Evolutionary conservation across 805 yeast species (phyloP).

Genomic region (Metschnikowia lachancei): DNA sequence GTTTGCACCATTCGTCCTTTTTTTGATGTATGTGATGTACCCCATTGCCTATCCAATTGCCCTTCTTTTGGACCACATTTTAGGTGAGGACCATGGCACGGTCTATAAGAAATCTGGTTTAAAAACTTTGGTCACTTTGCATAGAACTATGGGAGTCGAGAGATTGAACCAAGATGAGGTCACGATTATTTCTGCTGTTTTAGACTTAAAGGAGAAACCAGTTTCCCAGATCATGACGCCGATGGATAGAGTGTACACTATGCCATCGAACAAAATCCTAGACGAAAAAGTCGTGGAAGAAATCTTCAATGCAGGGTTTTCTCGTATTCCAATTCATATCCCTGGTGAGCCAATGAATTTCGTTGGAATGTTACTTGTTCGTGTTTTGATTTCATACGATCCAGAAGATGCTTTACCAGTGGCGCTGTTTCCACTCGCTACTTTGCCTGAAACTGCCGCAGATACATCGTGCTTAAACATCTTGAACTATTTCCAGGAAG

Average conservation of each 20-base stretch:
- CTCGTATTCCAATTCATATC: constrained; percentile 88
- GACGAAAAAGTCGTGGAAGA: constrained; percentile 85
- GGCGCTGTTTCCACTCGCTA: constrained; percentile 90
- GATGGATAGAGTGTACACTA: constrained; percentile 80
- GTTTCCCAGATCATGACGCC: constrained; percentile 93
- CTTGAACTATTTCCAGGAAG: constrained; percentile 94
- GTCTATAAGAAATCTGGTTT: constrained; percentile 89
- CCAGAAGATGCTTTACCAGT: constrained; percentile 95
- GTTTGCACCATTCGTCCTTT: constrained; percentile 82
- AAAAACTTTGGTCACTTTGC: constrained; percentile 89
- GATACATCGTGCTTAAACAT: constrained; percentile 92
- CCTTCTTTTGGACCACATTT: constrained; percentile 66
- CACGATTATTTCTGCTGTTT: constrained; percentile 88
- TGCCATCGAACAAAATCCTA: constrained; percentile 76
- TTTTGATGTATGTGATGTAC: constrained; percentile 83
- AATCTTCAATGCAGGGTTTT: constrained; percentile 90
- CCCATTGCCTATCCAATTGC: constrained; percentile 94
- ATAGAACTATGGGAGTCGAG: constrained; percentile 93
- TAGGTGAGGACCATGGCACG: constrained; percentile 97
- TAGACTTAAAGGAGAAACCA: constrained; percentile 88
- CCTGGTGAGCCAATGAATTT: constrained; percentile 88
- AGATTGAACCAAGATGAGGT: constrained; percentile 92
- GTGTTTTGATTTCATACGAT: constrained; percentile 90
- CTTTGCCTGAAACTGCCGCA: constrained; percentile 89
- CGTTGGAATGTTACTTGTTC: constrained; percentile 90